phyloP scores from a whole-genome alignment of 306 rosid genomes.

The Ziziphus jujuba region DNA sequence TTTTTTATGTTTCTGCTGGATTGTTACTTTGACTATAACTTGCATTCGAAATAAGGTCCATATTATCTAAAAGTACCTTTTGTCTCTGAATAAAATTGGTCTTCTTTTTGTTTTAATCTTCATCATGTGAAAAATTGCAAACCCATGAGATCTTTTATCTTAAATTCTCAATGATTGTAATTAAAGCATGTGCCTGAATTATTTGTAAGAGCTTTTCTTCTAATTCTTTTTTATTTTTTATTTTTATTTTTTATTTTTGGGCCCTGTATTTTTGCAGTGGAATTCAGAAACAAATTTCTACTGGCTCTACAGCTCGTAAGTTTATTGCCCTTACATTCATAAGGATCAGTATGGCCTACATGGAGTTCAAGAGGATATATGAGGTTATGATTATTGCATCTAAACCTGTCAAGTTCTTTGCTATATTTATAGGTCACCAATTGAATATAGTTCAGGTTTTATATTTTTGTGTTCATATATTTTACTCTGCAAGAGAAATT shows the following conservation, averaged over 20 bases:
- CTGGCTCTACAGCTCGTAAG: conserved; percentile 64
- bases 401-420: conserved; percentile 12
- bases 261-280: conserved; percentile 69
- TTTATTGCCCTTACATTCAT: conserved; percentile 75
- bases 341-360: conserved; percentile 72
- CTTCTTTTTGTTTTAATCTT: too few relatives aligned
- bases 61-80: too few relatives aligned
- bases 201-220: not conserved
- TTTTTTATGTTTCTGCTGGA: not conserved
- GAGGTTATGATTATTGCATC: conserved; percentile 57
- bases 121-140: too few relatives aligned
- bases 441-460: not conserved
- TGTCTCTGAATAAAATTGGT: not conserved
- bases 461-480: not conserved
- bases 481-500: too few relatives aligned
- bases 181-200: too few relatives aligned
- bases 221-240: not conserved
- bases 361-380: conserved; percentile 82
- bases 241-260: not conserved
- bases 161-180: too few relatives aligned
- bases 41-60: too few relatives aligned
- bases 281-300: conserved; percentile 80
- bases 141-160: too few relatives aligned
- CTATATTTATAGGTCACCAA: not conserved
- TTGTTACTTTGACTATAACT: not conserved